Evolutionary conservation across 2,329 filamentous ascomycete genomes (phyloP).

Genomic region (Fusarium mexicanum): DNA sequence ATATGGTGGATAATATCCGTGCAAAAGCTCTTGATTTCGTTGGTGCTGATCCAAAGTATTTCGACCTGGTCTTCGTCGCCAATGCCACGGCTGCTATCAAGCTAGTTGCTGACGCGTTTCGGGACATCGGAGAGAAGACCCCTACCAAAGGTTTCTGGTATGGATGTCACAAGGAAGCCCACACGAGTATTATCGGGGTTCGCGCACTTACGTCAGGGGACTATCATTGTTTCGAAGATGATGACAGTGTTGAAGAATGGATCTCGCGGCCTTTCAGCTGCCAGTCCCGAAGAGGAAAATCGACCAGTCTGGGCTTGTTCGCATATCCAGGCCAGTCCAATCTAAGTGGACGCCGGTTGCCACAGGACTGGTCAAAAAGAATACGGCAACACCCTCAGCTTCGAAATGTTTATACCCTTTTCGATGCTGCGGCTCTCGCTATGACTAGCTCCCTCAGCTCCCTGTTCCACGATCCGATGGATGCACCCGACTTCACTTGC

Average conservation of each 20-base stretch:
- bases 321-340: constrained; percentile 77
- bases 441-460: constrained; percentile 66
- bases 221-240: constrained; percentile 68
- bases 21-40: constrained; percentile 65
- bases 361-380: constrained; percentile 62
- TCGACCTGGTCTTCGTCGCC: constrained; percentile 69
- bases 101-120: constrained; percentile 66
- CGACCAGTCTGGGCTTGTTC: constrained; percentile 55
- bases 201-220: constrained; percentile 67
- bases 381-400: constrained; percentile 43
- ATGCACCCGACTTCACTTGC: constrained; percentile 68
- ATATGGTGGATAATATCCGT: constrained; percentile 65
- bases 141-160: constrained; percentile 62
- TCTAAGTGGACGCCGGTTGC: constrained; percentile 72
- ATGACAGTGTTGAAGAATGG: constrained; percentile 61
- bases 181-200: constrained; percentile 74
- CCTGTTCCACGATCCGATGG: constrained; percentile 59
- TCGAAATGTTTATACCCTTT: constrained; percentile 57
- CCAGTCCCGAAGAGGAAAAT: constrained; percentile 26
- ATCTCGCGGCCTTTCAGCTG: constrained; percentile 42
- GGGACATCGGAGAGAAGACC: constrained; percentile 60
- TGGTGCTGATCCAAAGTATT: constrained; percentile 66
- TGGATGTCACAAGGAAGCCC: constrained; percentile 68
- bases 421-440: constrained; percentile 72
- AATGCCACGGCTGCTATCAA: constrained; percentile 73